phyloP scores from a whole-genome alignment of 164 flowering plant genomes.

The Euptelea pleiosperma region DNA sequence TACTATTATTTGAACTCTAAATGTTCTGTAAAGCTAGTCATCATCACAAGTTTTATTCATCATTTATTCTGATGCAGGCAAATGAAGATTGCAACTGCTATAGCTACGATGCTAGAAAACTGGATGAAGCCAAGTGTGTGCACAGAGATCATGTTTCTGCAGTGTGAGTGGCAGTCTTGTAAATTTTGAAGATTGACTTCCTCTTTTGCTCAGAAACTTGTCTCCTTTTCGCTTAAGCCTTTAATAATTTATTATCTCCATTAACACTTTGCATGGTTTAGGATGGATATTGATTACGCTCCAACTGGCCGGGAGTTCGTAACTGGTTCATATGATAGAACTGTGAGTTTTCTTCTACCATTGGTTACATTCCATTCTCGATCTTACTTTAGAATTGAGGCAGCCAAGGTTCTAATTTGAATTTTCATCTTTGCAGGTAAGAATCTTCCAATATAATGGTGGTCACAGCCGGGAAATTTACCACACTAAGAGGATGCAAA shows the following conservation, averaged over 20 bases:
- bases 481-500: conserved; percentile 94
- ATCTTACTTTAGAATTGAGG: background rate
- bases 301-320: conserved; percentile 92
- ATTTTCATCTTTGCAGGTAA: conserved; percentile 41
- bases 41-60: too few relatives aligned
- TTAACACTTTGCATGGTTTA: conserved; percentile 8
- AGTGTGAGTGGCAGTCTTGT: conserved; percentile 49
- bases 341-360: conserved; percentile 43
- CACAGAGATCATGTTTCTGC: conserved; percentile 87
- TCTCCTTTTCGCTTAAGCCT: too few relatives aligned
- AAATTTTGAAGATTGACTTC: too few relatives aligned
- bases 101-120: conserved; percentile 70
- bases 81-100: conserved; percentile 89
- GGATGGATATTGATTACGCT: conserved; percentile 91
- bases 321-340: conserved; percentile 87
- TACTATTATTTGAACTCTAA: too few relatives aligned
- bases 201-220: too few relatives aligned
- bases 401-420: background rate
- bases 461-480: conserved; percentile 85
- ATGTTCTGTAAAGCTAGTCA: too few relatives aligned
- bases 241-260: background rate
- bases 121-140: conserved; percentile 77
- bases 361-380: background rate
- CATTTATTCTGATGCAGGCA: too few relatives aligned
- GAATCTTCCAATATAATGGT: conserved; percentile 78